Conservation (phyloP, 1,284 basidiomycete species). For the Apiotrichum sp. region DNA sequence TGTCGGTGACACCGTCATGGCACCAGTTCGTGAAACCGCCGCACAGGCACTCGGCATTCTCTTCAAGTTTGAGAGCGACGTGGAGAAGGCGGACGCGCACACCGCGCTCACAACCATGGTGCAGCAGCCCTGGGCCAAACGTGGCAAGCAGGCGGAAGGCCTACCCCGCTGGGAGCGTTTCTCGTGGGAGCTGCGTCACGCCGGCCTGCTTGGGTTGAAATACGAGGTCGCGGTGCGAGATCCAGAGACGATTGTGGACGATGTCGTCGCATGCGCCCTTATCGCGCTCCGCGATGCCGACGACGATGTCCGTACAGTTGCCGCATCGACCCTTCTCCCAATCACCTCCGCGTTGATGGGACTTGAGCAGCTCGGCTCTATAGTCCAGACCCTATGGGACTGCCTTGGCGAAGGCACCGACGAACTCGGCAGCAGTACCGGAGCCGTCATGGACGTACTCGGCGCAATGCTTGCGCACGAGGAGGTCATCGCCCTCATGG, state of each 20-base stretch:
- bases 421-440: constrained; percentile 93
- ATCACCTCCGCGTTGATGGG: constrained; percentile 74
- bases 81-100: constrained; percentile 74
- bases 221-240: constrained; percentile 89
- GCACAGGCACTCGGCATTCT: constrained; percentile 90
- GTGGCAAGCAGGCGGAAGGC: constrained; percentile 46
- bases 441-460: constrained; percentile 93
- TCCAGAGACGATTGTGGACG: constrained; percentile 51
- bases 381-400: constrained; percentile 83
- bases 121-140: constrained; percentile 62
- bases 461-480: constrained; percentile 30
- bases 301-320: constrained; percentile 94
- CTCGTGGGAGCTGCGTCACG: constrained; percentile 96
- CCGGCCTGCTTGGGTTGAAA: constrained; percentile 91
- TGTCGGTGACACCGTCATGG: constrained; percentile 91
- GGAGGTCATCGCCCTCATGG: constrained; percentile 29
- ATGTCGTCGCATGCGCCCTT: constrained; percentile 79
- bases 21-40: constrained; percentile 93
- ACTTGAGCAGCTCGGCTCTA: constrained; percentile 55
- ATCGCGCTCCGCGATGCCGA: constrained; percentile 87
- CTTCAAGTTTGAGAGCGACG: constrained; percentile 74
- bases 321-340: constrained; percentile 84
- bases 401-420: constrained; percentile 92
- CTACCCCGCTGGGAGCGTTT: constrained; percentile 52
- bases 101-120: constrained; percentile 87